A percentile compares a stretch with the other conserved stretches of the same genome.
Conservation (phyloP, 108 stramenopile species). For the Cyclotella choctawhatcheeana region DNA sequence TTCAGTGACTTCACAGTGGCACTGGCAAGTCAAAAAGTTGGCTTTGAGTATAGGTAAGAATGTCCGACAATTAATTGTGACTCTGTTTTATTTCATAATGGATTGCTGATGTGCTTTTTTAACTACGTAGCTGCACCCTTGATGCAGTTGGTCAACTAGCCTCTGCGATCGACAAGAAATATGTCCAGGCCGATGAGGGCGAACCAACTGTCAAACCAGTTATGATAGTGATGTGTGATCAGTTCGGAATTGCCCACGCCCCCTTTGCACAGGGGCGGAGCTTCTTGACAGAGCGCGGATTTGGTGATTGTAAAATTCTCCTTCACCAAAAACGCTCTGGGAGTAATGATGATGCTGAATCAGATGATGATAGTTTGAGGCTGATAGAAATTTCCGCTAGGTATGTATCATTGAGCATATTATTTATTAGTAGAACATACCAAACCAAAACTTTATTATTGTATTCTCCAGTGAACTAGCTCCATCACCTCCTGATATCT, state of each 20-base stretch:
- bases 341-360: slow-evolving; percentile 15
- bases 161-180: slow-evolving; percentile 35
- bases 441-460: background rate
- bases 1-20: slow-evolving; percentile 64
- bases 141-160: slow-evolving; percentile 85
- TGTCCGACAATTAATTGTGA: background rate
- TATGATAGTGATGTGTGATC: slow-evolving; percentile 78
- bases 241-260: slow-evolving; percentile 84
- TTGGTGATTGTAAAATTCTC: slow-evolving; percentile 60
- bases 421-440: slow-evolving; percentile 1
- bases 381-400: slow-evolving; percentile 23
- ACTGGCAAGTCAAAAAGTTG: slow-evolving; percentile 63
- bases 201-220: slow-evolving; percentile 29
- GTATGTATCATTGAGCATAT: slow-evolving; percentile 1
- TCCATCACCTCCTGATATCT: slow-evolving; percentile 51
- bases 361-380: slow-evolving; percentile 8
- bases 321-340: slow-evolving; percentile 47
- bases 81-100: background rate
- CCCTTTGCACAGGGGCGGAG: slow-evolving; percentile 84
- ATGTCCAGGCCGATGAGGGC: slow-evolving; percentile 25
- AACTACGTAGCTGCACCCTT: slow-evolving; percentile 53
- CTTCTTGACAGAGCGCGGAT: slow-evolving; percentile 78
- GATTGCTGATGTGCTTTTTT: background rate
- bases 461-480: slow-evolving; percentile 26
- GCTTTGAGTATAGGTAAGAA: slow-evolving; percentile 80